Base-by-base conservation (phyloP, 768 basidiomycete species). In the Hydnum rufescens region DNA sequence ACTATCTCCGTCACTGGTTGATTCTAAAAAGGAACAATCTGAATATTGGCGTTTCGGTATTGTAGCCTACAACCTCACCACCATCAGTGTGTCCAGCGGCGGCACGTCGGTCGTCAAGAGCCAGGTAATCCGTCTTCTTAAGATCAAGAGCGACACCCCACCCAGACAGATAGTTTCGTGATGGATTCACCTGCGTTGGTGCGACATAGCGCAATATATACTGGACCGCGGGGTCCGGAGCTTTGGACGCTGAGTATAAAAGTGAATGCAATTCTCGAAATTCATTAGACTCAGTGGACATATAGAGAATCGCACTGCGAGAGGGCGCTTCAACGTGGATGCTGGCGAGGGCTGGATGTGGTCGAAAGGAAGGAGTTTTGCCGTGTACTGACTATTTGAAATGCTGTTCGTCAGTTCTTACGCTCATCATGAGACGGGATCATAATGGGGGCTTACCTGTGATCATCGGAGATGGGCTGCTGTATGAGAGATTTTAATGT, bases 61-160 rank as follows among this genome's bases (percentile, higher is more conserved):
- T 8, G 19, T 19, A 8, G 34, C 19, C 8, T 19, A 39, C 19
- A 19, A 39, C 8, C 34, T 39, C 34, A 39, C 34, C 34, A 63
- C 63, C 48, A 53, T 58, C 56, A 25, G 8, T 47, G 44, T 13
- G 13, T 39, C 22, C 22, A 8, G 26, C 8, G 18, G 57, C 59
- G 57, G 67, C 60, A 49, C 73, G 64, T 43, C 95, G 70, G 63
- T 99, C 95, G 61, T 99, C 95, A 4, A 96, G 67, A 3, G 82
- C 89, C 8, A 96, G 74, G 62, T 97, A 99, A 60, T 99, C 95
- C 72, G 77, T 95, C 68, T 92, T 95, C 71, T 99, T 99, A 59
- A 99, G 65, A 58, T 93, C 88, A 51, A 99, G 68, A 22, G 82
- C 73, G 4, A 92, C 92, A 2, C 95, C 95, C 59, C 88, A 99